Base-by-base conservation (phyloP, 2,329 filamentous ascomycete species). In the Xylaria digitata region DNA sequence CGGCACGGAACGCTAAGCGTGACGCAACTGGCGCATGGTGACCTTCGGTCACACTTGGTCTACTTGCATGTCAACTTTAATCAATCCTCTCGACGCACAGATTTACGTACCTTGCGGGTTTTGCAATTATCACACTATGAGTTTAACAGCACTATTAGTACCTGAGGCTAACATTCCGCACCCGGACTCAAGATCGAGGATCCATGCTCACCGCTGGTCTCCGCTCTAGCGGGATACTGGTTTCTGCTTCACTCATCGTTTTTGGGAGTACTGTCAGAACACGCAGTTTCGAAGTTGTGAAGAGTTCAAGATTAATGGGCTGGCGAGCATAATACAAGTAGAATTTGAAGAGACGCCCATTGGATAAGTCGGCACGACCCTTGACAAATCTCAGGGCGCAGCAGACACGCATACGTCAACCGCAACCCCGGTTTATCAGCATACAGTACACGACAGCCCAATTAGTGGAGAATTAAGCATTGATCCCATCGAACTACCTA, bases 121-220 rank as follows among this genome's bases (percentile, higher is more conserved):
- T 74, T 75, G 50, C 74, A 75, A 26, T 66, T 74, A 66, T 75
- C 74, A 54, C 73, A 75, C 74, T 75, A n/a, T n/a, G n/a, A 23
- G 8, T 43, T 43, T 19, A 23, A 45, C 26, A 43, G 5, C 19
- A 43, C 2, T 13, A 19, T 55, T 45, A 55, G 37, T 17, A 50
- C 19, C 59, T 2, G 50, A 53, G 26, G 23, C 58, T n/a, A 23
- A 23, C 50, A 17, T 13, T 32, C 53, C 23, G n/a, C 21, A 23
- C 9, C 6, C 30, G 13, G 34, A 45, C 55, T 21, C 17, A 42
- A 17, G 26, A 50, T 52, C 58, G 40, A 61, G 48, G 53, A n/a
- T 55, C 9, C 73, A 26, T 63, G 6, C 73, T 73, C 59, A 74
- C 73, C 61, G 73, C 73, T 45, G 71, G 71, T 34, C 70, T 72